A percentile compares a stretch with the other conserved stretches of the same genome.
These are phyloP conservation scores for Ophiostoma tasmaniense DNA, from an alignment of 2,329 filamentous ascomycete species.

Conservation along the genomic window DNA sequence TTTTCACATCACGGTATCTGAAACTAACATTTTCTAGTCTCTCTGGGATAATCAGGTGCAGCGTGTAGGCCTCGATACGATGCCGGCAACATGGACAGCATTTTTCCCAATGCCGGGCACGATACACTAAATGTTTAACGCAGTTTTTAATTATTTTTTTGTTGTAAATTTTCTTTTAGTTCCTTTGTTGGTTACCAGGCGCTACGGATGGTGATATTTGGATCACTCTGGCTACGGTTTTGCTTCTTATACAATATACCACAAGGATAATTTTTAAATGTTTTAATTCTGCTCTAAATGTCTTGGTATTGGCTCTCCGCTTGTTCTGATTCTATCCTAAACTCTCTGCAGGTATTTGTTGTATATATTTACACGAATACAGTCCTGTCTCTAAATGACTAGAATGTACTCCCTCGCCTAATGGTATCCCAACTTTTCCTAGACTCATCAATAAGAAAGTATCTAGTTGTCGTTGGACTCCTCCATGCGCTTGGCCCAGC, in stretches of 20 bases:
- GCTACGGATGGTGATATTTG: not conserved
- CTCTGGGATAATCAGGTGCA: constrained; percentile 6
- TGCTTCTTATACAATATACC: not conserved
- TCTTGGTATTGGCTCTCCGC: constrained; percentile 4
- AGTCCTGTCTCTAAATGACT: not conserved
- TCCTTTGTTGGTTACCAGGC: not conserved
- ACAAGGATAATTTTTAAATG: not conserved
- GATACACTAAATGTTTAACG: not conserved
- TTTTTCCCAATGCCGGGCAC: not conserved
- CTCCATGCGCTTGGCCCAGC: constrained; percentile 6
- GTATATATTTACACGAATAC: not conserved
- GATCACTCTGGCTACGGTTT: not conserved
- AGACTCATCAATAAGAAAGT: not conserved
- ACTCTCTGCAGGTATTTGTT: constrained; percentile 1
- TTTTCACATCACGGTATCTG: not conserved
- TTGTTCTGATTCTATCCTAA: constrained; percentile 1
- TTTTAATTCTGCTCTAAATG: constrained; percentile 1
- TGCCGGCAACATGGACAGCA: not conserved
- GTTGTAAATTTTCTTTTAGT: not conserved
- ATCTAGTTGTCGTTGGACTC: constrained; percentile 4
- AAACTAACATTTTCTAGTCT: not conserved
- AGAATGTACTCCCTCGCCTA: not conserved
- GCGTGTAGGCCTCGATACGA: not conserved
- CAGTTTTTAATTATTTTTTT: not conserved
- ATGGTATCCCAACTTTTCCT: not conserved